These are phyloP conservation scores for Simplicillium sp. DNA, from an alignment of 2,329 filamentous ascomycete species.

Conservation along the genomic window DNA sequence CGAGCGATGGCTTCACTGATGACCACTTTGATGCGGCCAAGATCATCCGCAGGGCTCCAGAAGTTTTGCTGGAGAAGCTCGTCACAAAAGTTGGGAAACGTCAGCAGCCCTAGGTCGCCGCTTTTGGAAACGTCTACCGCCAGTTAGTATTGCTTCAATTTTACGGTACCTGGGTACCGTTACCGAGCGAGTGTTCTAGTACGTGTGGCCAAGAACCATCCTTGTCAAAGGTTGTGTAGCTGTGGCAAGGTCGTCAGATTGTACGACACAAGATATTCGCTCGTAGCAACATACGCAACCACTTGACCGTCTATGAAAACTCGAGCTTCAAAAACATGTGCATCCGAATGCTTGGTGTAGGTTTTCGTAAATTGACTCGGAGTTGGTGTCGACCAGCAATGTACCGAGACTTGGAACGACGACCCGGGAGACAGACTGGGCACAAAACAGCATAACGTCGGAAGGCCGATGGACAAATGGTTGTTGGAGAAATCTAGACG, in stretches of 20 bases:
- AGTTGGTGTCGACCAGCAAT: constrained; percentile 58
- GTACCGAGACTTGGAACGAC: constrained; percentile 64
- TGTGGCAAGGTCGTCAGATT: constrained; percentile 16
- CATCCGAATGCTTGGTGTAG: constrained; percentile 45
- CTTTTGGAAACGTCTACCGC: constrained; percentile 39
- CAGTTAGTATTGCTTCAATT: background rate
- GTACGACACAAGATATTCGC: background rate
- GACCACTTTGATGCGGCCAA: constrained; percentile 67
- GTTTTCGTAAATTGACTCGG: constrained; percentile 47
- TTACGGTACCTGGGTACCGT: constrained; percentile 1
- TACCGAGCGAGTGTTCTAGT: constrained; percentile 35
- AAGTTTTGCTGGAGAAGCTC: constrained; percentile 59
- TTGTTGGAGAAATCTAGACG: constrained; percentile 41
- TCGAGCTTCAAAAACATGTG: constrained; percentile 53
- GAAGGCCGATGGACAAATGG: constrained; percentile 41
- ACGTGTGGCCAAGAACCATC: constrained; percentile 40
- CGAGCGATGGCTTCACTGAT: constrained; percentile 64
- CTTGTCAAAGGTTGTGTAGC: constrained; percentile 45
- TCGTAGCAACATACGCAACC: constrained; percentile 41
- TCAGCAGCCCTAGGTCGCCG: constrained; percentile 51
- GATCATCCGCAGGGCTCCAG: constrained; percentile 62
- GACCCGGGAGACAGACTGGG: constrained; percentile 49
- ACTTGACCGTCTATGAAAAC: constrained; percentile 60
- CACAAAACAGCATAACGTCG: constrained; percentile 62
- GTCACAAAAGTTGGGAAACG: constrained; percentile 63